A percentile compares a stretch with the other conserved stretches of the same genome.
Evolutionary conservation across 768 basidiomycete genomes (phyloP).

Genomic region (Kwoniella bestiolae): DNA sequence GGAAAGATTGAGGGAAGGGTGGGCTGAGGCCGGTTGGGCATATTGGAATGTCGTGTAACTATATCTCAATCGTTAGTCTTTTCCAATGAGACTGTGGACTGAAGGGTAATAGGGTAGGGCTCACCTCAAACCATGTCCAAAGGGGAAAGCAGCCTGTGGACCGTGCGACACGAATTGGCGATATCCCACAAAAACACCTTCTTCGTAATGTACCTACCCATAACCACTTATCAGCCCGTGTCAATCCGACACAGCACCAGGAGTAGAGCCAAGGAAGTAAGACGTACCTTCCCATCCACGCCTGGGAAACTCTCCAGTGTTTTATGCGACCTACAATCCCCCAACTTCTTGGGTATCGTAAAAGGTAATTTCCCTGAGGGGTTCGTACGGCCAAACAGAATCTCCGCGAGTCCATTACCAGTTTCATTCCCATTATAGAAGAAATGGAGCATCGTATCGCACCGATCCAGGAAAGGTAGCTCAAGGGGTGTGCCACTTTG

Average conservation of each 20-base stretch:
- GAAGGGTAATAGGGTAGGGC: too few species aligned
- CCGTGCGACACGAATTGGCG: slow-evolving; percentile 65
- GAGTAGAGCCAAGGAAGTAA: not conserved
- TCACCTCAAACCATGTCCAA: slow-evolving; percentile 75
- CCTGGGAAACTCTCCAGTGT: not conserved
- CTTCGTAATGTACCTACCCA: slow-evolving; percentile 37
- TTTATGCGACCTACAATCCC: slow-evolving; percentile 60
- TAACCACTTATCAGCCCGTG: not conserved
- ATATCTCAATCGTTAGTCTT: not conserved
- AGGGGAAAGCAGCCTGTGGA: slow-evolving; percentile 68
- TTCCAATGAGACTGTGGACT: too few species aligned
- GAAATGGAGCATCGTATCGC: slow-evolving; percentile 65
- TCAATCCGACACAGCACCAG: not conserved
- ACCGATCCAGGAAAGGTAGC: slow-evolving; percentile 70
- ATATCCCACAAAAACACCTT: slow-evolving; percentile 50
- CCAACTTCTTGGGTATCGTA: slow-evolving; percentile 64
- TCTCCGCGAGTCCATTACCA: slow-evolving; percentile 44
- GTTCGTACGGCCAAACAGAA: slow-evolving; percentile 42
- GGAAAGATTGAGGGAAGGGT: slow-evolving; percentile 41
- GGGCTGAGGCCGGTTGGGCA: slow-evolving; percentile 52
- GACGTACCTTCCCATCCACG: not conserved
- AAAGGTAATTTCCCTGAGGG: slow-evolving; percentile 40
- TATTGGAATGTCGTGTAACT: slow-evolving; percentile 70
- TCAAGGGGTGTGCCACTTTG: slow-evolving; percentile 59
- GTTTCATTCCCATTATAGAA: slow-evolving; percentile 42